Evolutionary conservation across 148 eudicot species (phyloP).

Genomic region (Oxyria digyna): DNA sequence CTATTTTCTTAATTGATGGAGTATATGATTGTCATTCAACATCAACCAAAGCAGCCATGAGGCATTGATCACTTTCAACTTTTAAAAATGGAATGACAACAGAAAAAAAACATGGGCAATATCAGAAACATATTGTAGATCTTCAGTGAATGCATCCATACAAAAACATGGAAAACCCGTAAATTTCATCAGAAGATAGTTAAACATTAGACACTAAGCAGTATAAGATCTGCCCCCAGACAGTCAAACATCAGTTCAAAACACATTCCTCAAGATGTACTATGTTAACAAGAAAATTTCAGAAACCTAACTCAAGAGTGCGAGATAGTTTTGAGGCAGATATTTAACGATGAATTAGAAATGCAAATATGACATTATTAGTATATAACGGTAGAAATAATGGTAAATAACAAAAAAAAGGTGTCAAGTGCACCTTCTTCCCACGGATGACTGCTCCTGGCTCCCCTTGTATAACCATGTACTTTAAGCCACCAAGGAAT

Average conservation of each 20-base stretch:
- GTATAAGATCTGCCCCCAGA: too few species aligned
- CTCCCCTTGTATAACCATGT: constrained; percentile 57
- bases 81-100: too few species aligned
- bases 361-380: background rate
- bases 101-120: too few species aligned
- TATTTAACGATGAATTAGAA: background rate
- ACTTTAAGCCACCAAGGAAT: constrained; percentile 32
- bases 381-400: background rate
- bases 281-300: too few species aligned
- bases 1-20: too few species aligned
- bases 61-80: background rate
- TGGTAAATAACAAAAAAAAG: background rate
- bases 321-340: background rate
- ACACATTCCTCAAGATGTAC: too few species aligned
- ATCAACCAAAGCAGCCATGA: background rate
- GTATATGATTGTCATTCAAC: background rate
- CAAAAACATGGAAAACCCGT: background rate
- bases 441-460: constrained; percentile 44
- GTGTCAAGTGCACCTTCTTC: constrained; percentile 28
- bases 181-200: background rate
- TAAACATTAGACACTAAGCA: background rate
- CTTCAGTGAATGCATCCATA: too few species aligned
- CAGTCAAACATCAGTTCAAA: too few species aligned
- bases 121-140: too few species aligned
- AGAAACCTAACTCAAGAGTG: background rate